These are phyloP conservation scores for Cladophialophora bantiana DNA, from an alignment of 2,329 filamentous ascomycete genomes.

Conservation along the genomic window DNA sequence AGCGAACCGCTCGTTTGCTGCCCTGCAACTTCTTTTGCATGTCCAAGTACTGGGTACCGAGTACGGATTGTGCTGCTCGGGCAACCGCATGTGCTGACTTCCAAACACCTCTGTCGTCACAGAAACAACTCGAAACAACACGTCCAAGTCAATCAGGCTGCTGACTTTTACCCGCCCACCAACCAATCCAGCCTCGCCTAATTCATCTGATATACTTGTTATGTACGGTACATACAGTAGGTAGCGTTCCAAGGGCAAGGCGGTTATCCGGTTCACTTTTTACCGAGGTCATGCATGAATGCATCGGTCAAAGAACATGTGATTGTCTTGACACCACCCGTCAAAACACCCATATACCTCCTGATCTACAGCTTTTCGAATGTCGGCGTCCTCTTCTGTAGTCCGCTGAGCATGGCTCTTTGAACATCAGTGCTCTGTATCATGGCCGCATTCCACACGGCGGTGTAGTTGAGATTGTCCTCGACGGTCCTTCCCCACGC, in stretches of 20 bases:
- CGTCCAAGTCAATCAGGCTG: neutral
- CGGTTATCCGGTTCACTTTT: neutral
- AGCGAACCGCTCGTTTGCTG: neutral
- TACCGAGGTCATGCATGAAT: too few relatives aligned
- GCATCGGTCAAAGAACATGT: too few relatives aligned
- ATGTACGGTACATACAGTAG: too few relatives aligned
- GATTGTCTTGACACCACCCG: too few relatives aligned
- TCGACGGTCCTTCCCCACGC: conserved; percentile 77
- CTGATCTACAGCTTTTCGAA: conserved; percentile 79
- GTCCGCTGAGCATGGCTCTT: conserved; percentile 74
- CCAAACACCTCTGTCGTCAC: conserved; percentile 7
- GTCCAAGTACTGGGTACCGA: too few relatives aligned
- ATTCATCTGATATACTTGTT: neutral
- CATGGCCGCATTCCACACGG: conserved; percentile 84
- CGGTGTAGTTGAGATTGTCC: conserved; percentile 85
- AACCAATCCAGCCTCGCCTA: neutral
- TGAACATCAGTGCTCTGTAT: conserved; percentile 81
- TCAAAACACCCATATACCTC: too few relatives aligned
- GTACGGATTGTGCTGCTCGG: too few relatives aligned
- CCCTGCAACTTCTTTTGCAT: neutral
- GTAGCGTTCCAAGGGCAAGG: neutral
- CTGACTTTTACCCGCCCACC: conserved; percentile 10
- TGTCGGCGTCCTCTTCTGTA: conserved; percentile 78
- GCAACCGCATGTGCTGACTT: neutral
- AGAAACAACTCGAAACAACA: conserved; percentile 21